Percentiles rank a stretch among this genome's conserved stretches.
These are phyloP conservation scores for Candida parachauliodes DNA, from an alignment of 805 yeast species.

Conservation along the genomic window DNA sequence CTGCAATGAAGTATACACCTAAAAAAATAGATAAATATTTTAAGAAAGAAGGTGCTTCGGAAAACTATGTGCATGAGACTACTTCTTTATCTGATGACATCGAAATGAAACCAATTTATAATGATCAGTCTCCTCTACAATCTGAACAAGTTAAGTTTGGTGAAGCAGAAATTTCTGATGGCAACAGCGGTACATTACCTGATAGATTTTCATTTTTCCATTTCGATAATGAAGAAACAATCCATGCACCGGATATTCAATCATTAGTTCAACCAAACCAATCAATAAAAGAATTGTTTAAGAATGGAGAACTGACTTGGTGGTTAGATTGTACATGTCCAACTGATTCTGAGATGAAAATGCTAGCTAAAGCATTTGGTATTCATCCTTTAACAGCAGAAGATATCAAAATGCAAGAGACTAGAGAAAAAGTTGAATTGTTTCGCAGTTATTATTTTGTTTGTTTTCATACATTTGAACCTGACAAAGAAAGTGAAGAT, in stretches of 20 bases:
- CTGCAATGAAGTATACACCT: slow-evolving; percentile 66
- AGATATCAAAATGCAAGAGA: slow-evolving; percentile 93
- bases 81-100: slow-evolving; percentile 4
- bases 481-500: slow-evolving; percentile 75
- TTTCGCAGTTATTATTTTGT: slow-evolving; percentile 90
- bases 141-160: slow-evolving; percentile 40
- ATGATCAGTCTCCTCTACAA: slow-evolving; percentile 9
- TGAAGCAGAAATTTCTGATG: slow-evolving; percentile 30
- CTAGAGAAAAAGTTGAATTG: slow-evolving; percentile 94
- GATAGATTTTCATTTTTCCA: slow-evolving; percentile 83
- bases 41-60: neutral
- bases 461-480: slow-evolving; percentile 94
- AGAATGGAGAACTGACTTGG: slow-evolving; percentile 78
- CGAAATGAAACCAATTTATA: slow-evolving; percentile 4
- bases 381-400: slow-evolving; percentile 98
- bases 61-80: slow-evolving; percentile 1
- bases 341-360: slow-evolving; percentile 91
- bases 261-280: slow-evolving; percentile 66
- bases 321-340: slow-evolving; percentile 96
- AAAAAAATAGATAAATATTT: slow-evolving; percentile 25
- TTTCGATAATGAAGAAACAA: slow-evolving; percentile 78
- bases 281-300: slow-evolving; percentile 65
- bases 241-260: slow-evolving; percentile 85
- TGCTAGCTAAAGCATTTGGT: slow-evolving; percentile 88
- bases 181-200: slow-evolving; percentile 34